phyloP scores from a whole-genome alignment of 2,329 filamentous ascomycete species.

The Exophiala mesophila region DNA sequence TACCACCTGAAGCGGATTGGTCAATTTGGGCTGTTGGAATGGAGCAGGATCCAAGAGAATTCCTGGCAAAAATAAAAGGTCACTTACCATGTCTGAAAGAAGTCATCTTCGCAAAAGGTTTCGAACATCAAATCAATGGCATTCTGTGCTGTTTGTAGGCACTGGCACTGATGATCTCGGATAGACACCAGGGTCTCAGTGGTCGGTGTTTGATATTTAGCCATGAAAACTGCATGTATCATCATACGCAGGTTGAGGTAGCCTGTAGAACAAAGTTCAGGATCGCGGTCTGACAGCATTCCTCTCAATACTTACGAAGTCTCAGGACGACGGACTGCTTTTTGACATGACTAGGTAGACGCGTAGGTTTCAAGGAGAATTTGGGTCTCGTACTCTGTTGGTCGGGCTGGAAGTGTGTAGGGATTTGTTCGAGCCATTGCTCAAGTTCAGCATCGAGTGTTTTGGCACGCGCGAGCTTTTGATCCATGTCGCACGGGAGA shows the following conservation, averaged over 20 bases:
- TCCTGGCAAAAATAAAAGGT: no score
- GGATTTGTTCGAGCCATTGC: constrained; percentile 31
- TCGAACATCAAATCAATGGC: constrained; percentile 40
- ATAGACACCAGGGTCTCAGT: constrained; percentile 30
- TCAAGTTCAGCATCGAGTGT: constrained; percentile 36
- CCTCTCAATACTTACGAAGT: constrained; percentile 27
- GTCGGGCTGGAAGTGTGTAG: constrained; percentile 30
- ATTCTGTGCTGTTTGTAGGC: constrained; percentile 34
- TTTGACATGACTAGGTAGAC: constrained; percentile 28
- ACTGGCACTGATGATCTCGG: constrained; percentile 28
- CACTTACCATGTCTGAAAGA: constrained; percentile 38
- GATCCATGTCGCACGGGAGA: constrained; percentile 30
- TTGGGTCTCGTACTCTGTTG: constrained; percentile 26
- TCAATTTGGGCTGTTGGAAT: neutral
- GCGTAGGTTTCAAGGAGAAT: constrained; percentile 34
- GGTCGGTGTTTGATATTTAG: constrained; percentile 16
- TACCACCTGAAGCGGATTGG: constrained; percentile 31
- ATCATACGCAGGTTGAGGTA: constrained; percentile 40
- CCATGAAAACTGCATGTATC: constrained; percentile 33
- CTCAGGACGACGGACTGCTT: constrained; percentile 37
- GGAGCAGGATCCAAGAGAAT: no score
- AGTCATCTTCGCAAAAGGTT: constrained; percentile 36
- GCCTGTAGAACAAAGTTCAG: constrained; percentile 19
- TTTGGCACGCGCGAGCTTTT: constrained; percentile 34
- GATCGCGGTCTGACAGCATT: no score